Base-by-base conservation (phyloP, 768 basidiomycete species). In the Sarcodon aspratus region DNA sequence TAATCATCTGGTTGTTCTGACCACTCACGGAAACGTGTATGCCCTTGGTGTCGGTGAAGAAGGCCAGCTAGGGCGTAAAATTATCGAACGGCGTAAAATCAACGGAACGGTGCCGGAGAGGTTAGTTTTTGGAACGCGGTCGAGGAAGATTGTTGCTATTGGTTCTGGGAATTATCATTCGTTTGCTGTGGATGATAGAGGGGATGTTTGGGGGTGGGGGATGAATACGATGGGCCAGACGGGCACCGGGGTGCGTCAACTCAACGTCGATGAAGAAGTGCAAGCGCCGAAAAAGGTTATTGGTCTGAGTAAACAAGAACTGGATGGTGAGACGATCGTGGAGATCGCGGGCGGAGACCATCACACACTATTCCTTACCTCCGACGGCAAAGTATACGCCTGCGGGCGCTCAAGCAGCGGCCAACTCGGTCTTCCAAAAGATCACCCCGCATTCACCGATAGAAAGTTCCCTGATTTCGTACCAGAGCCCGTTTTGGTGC, bases 151-250 rank as follows among this genome's bases (percentile, higher is more conserved):
- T 42, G 80, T 82, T 10, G 68, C 66, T 37, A 69, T 97, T 52
- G 91, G 91, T 5, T 77, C 91, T 0, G 94, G 95, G 7, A 74
- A 75, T 46, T 88, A 81, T 64, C 85, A 89, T 58, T 94, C 91
- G 0, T 97, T 96, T 58, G 94, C 93, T 3, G 80, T 97, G 50
- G 85, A 92, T 61, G 77, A 85, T 47, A 67, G 71, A 6, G 93
- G 91, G 31, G 78, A 75, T 45, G 85, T 95, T 9, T 97, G 84
- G 82, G 91, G 80, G 9, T 97, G 95, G 95, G 95, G 95, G n/a
- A 70, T 93, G 51, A 96, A 98, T 64, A 88, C 71, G 65, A 86
- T 75, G 82, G 93, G 85, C 31, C 87, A 90, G 64, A 79, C 78
- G 1, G 87, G 86, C 33, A 81, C 84, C 0, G 71, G 69, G 8